These are phyloP conservation scores for Nicotiana noctiflora DNA, from an alignment of 257 asterid species.

Conservation along the genomic window DNA sequence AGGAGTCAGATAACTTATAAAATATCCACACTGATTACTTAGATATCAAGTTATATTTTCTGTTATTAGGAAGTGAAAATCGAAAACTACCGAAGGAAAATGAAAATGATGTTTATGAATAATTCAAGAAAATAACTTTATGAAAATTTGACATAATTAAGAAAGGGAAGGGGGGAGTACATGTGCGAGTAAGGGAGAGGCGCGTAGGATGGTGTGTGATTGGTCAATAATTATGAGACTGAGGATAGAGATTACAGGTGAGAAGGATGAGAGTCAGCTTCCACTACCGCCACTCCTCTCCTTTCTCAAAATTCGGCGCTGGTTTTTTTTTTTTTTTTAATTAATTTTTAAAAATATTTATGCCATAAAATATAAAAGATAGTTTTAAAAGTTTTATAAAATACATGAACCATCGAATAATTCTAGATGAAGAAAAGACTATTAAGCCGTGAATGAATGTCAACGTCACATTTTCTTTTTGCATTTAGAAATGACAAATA, in stretches of 20 bases:
- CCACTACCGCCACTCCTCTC: neutral
- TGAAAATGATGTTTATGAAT: too few species aligned
- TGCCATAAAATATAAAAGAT: neutral
- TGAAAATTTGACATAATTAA: too few species aligned
- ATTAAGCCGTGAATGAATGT: neutral
- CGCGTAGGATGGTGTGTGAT: slow-evolving; percentile 3
- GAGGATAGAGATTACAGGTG: slow-evolving; percentile 1
- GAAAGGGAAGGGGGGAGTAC: neutral
- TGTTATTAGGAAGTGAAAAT: too few species aligned
- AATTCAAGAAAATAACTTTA: too few species aligned
- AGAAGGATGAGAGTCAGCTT: neutral
- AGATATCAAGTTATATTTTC: too few species aligned
- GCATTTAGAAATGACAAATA: neutral
- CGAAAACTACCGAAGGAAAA: too few species aligned
- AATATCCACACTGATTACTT: too few species aligned
- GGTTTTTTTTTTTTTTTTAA: too few species aligned
- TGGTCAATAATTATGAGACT: slow-evolving; percentile 3
- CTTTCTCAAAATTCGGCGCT: neutral
- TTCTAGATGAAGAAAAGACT: too few species aligned
- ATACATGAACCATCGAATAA: neutral
- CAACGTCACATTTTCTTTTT: neutral
- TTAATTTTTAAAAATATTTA: too few species aligned
- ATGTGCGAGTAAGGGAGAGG: neutral
- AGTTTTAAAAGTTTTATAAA: neutral
- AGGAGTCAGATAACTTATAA: too few species aligned